Evolutionary conservation across 202 grass and related monocot genomes (phyloP).

Genomic region (Elaeis oleifera): DNA sequence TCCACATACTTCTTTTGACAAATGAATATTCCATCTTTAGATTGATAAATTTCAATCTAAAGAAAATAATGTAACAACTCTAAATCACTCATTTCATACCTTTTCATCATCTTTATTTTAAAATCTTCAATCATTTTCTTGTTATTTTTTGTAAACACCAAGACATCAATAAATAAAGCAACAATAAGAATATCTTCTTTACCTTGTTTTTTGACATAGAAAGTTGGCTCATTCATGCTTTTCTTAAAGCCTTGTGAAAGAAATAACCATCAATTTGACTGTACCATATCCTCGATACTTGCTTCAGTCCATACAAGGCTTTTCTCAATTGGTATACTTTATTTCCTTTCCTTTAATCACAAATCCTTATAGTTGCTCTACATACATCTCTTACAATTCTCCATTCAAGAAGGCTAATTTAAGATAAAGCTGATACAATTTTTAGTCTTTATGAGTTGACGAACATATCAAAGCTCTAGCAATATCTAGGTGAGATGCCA

Average conservation of each 20-base stretch:
- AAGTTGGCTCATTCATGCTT: no score
- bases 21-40: slow-evolving; percentile 12
- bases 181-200: no score
- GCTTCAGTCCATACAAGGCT: background rate
- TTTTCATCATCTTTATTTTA: no score
- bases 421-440: slow-evolving; percentile 15
- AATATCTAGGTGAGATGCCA: background rate
- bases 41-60: slow-evolving; percentile 21
- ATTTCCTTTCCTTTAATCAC: background rate
- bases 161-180: no score
- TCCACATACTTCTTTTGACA: slow-evolving; percentile 17
- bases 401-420: slow-evolving; percentile 28
- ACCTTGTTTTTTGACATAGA: no score
- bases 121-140: no score
- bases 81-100: no score
- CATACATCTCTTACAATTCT: slow-evolving; percentile 25
- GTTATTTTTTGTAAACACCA: no score
- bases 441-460: background rate
- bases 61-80: slow-evolving; percentile 2
- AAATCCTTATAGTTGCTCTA: slow-evolving; percentile 11
- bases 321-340: background rate
- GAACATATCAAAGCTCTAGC: background rate
- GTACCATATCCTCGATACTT: no score
- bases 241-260: no score
- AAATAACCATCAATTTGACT: no score